Conservation (phyloP, 2,329 filamentous ascomycete species). For the Mycocentrospora acerina region DNA sequence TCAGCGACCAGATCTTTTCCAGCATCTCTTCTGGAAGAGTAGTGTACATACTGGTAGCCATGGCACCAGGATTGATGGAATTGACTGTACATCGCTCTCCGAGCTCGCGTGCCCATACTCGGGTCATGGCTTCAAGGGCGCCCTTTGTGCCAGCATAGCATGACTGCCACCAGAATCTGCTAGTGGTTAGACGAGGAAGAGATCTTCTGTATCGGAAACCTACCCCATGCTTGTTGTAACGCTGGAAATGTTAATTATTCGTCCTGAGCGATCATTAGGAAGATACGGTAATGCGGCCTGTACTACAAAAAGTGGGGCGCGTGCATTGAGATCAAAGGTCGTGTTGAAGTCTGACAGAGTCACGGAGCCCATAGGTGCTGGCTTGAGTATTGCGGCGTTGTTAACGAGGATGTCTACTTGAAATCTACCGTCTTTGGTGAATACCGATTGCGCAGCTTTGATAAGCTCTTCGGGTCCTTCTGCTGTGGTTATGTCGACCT, state of each 20-base stretch:
- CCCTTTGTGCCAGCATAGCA: conserved; percentile 65
- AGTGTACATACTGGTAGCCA: conserved; percentile 57
- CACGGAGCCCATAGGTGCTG: conserved; percentile 52
- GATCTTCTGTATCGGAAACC: too few relatives aligned
- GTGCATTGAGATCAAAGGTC: conserved; percentile 62
- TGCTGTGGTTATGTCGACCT: conserved; percentile 66
- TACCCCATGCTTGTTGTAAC: conserved; percentile 55
- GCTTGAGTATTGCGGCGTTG: conserved; percentile 70
- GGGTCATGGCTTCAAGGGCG: conserved; percentile 64
- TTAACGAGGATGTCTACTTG: conserved; percentile 79
- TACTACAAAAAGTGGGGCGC: conserved; percentile 61
- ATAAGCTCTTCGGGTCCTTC: conserved; percentile 61
- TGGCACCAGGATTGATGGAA: conserved; percentile 62
- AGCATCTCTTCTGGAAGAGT: conserved; percentile 61
- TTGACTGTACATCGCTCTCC: conserved; percentile 62
- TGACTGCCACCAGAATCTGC: conserved; percentile 52
- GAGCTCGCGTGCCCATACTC: conserved; percentile 62
- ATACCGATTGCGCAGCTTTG: conserved; percentile 55
- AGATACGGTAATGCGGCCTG: conserved; percentile 70
- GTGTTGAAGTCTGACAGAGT: conserved; percentile 57
- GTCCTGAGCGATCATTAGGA: conserved; percentile 62
- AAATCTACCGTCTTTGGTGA: conserved; percentile 54
- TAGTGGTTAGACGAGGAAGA: too few relatives aligned
- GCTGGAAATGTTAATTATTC: conserved; percentile 61
- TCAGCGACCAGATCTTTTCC: conserved; percentile 56